phyloP scores from a whole-genome alignment of 192 early-diverging fungal species.

The Umbelopsis vinacea region DNA sequence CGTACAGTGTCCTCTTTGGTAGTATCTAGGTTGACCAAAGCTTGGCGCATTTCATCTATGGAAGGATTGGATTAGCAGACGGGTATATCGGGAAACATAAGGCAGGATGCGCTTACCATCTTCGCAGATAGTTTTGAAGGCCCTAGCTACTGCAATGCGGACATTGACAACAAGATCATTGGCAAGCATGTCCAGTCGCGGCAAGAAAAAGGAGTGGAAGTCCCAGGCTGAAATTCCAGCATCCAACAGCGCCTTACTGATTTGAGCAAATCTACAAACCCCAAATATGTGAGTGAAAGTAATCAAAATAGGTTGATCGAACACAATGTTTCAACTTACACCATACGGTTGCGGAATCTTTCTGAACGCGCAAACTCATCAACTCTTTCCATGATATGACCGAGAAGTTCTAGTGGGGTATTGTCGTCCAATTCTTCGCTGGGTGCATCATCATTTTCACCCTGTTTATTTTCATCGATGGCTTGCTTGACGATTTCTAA shows the following conservation, averaged over 20 bases:
- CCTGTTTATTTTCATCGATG: conserved; percentile 33
- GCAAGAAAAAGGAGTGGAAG: conserved; percentile 75
- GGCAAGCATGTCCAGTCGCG: conserved; percentile 59
- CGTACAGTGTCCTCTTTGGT: conserved; percentile 4
- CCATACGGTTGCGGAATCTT: conserved; percentile 58
- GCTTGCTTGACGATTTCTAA: conserved; percentile 44
- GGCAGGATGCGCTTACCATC: conserved; percentile 28
- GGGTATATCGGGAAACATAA: neutral
- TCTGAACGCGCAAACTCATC: conserved; percentile 50
- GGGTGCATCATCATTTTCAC: conserved; percentile 33
- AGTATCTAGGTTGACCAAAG: conserved; percentile 22
- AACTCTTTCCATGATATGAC: conserved; percentile 45
- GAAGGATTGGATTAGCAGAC: neutral
- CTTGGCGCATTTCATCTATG: conserved; percentile 14
- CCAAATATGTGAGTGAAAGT: conserved; percentile 31
- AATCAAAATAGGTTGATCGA: neutral
- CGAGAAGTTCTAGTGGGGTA: conserved; percentile 30
- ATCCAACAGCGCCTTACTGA: conserved; percentile 67
- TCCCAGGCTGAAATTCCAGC: conserved; percentile 60
- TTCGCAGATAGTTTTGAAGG: conserved; percentile 43
- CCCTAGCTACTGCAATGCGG: conserved; percentile 70
- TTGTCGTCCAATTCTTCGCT: conserved; percentile 42
- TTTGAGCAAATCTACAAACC: conserved; percentile 64
- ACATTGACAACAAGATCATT: conserved; percentile 73
- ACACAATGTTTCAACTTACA: conserved; percentile 46